Base-by-base conservation (phyloP, 2,329 filamentous ascomycete species). In the Tolypocladium ophioglossoides region DNA sequence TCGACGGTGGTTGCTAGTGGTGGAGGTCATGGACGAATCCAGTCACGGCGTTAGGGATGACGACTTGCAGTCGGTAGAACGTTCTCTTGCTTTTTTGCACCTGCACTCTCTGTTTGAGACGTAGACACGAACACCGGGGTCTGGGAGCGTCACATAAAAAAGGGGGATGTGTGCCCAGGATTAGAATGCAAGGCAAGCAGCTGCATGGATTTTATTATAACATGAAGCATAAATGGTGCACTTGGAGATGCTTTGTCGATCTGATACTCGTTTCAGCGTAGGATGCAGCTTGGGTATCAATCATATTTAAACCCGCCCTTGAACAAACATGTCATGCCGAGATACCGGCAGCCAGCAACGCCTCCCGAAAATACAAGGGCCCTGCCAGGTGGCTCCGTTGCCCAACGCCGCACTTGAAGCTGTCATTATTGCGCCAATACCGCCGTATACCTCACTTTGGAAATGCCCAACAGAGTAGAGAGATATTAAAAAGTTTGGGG, bases 211-310 rank as follows among this genome's bases (percentile, higher is more conserved):
- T 51, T 40, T 27, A 8, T 40, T 27, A 8, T 2, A 48, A 34
- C 18, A 32, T 20, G 18, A 12, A n/a, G 20, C 16, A 30, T 14
- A 14, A 12, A 20, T 18, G 27, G 44, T 48, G 27, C 44, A 48
- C 9, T 34, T n/a, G 24, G 11, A 50, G 24, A n/a, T 20, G 9
- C 49, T 20, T 27, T 22, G 1, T 44, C 50, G 30, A 50, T 34
- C 24, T 35, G 16, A 48, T 40, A 48, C 39, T 54, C 53, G 40
- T 52, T 38, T 38, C 39, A 44, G 47, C 38, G 34, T 18, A 18
- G 39, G 39, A 27, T 38, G 20, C 34, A 39, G 41, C 40, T n/a
- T 50, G 52, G 50, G 46, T 53, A 54, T 50, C 40, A 53, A 50
- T 46, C 50, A 35, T 41, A n/a, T 39, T 9, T 14, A 30, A 24